Evolutionary conservation across 2,329 filamentous ascomycete species (phyloP).

Genomic region (Verticillium tricorpus): DNA sequence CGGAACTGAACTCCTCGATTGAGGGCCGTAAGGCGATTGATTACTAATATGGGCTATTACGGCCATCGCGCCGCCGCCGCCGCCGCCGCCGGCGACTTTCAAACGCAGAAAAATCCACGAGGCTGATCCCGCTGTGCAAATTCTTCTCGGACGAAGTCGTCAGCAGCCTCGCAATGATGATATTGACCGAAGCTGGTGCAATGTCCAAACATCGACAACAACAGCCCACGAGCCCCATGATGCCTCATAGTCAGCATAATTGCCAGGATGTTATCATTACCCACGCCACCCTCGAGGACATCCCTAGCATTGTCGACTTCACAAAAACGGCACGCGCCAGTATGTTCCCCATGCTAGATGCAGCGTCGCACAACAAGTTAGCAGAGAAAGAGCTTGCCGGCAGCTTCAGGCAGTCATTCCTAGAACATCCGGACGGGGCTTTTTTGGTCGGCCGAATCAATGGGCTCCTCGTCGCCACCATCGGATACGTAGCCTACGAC

Average conservation of each 20-base stretch:
- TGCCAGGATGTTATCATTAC: conserved; percentile 8
- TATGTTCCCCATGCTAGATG: conserved; percentile 22
- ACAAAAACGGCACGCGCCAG: conserved; percentile 17
- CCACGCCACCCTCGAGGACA: conserved; percentile 13
- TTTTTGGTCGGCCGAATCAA: conserved; percentile 15
- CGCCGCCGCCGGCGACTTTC: no score
- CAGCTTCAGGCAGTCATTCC: conserved; percentile 17
- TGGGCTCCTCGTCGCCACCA: conserved; percentile 17
- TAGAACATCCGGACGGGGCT: conserved; percentile 15
- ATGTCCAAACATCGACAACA: neutral
- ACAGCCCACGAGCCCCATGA: neutral
- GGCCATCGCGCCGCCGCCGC: no score
- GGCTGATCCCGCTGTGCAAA: no score
- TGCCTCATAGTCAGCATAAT: neutral
- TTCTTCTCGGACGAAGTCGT: no score
- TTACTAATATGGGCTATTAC: no score
- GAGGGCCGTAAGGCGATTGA: no score
- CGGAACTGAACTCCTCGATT: no score
- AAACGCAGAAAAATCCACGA: no score
- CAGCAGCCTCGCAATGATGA: no score
- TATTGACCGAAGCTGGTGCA: neutral
- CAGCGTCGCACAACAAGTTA: conserved; percentile 10
- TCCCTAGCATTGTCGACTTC: conserved; percentile 17
- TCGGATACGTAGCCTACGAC: conserved; percentile 20
- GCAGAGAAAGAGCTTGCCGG: conserved; percentile 12